A percentile compares a stretch with the other conserved stretches of the same genome.
phyloP scores from a whole-genome alignment of 306 rosid genomes.

The Corylus avellana region DNA sequence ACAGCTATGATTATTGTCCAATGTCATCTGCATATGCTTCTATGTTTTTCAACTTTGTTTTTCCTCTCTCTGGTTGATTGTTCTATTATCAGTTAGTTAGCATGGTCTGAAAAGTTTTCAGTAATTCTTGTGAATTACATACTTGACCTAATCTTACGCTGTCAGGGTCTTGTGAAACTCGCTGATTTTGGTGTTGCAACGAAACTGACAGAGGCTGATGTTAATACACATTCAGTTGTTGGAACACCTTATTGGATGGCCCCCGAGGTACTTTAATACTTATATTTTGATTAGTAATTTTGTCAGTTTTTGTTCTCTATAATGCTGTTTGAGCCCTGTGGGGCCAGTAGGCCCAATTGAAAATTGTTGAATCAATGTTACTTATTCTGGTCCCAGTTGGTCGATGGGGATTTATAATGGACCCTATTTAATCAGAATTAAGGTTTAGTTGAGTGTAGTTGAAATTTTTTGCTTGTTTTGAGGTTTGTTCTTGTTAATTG shows the following conservation, averaged over 20 bases:
- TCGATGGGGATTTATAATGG: background rate
- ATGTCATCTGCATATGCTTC: background rate
- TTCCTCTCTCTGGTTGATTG: background rate
- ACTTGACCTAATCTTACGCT: constrained; percentile 13
- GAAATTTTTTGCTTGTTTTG: background rate
- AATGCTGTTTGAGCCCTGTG: background rate
- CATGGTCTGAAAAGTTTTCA: constrained; percentile 15
- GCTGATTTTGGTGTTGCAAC: constrained; percentile 99
- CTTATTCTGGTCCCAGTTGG: too few relatives aligned
- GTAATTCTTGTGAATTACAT: constrained; percentile 12
- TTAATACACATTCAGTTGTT: constrained; percentile 98
- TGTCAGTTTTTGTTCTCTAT: background rate
- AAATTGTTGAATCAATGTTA: background rate
- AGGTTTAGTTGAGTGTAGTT: background rate
- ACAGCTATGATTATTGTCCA: background rate
- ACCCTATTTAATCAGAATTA: background rate
- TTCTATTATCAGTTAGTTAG: background rate
- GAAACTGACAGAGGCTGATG: constrained; percentile 95
- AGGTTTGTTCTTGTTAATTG: background rate
- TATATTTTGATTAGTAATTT: constrained; percentile 14
- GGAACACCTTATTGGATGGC: constrained; percentile 99
- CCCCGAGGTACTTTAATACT: constrained; percentile 72
- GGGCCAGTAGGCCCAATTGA: background rate
- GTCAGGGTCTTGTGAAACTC: constrained; percentile 98
- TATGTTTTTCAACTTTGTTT: background rate